A percentile compares a stretch with the other conserved stretches of the same genome.
These are phyloP conservation scores for Phaeosphaeria sp. DNA, from an alignment of 2,329 filamentous ascomycete species.

Conservation along the genomic window DNA sequence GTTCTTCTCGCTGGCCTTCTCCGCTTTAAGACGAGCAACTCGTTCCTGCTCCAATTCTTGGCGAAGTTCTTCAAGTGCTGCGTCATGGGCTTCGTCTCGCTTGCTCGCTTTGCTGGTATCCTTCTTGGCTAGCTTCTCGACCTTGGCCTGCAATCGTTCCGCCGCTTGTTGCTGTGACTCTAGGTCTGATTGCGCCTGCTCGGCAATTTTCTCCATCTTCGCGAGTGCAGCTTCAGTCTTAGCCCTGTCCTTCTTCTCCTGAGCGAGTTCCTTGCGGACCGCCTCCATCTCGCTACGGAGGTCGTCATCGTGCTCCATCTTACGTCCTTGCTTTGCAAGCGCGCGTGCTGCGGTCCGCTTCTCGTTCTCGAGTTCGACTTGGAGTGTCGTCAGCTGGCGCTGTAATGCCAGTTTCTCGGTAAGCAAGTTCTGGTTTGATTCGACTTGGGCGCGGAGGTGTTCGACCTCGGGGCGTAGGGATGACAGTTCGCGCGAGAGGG, in stretches of 20 bases:
- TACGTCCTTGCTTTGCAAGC: conserved; percentile 56
- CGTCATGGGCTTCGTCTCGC: conserved; percentile 40
- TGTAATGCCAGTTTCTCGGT: conserved; percentile 82
- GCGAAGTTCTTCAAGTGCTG: conserved; percentile 41
- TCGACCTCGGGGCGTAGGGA: conserved; percentile 67
- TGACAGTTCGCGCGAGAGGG: conserved; percentile 66
- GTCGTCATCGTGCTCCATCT: conserved; percentile 58
- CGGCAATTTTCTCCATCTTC: conserved; percentile 45
- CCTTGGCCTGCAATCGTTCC: conserved; percentile 40
- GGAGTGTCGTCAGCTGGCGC: conserved; percentile 76
- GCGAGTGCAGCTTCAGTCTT: conserved; percentile 48
- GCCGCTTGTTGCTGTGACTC: conserved; percentile 39
- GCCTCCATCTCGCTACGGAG: conserved; percentile 53
- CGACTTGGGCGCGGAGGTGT: conserved; percentile 65
- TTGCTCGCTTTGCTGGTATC: conserved; percentile 43
- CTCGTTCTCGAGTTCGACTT: conserved; percentile 84
- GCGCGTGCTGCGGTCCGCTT: conserved; percentile 72
- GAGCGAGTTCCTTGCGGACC: conserved; percentile 54
- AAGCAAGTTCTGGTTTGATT: conserved; percentile 70
- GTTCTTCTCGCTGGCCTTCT: conserved; percentile 44
- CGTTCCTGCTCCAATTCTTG: conserved; percentile 54
- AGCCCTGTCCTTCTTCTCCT: conserved; percentile 54
- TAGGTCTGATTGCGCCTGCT: conserved; percentile 40
- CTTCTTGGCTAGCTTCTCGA: conserved; percentile 43
- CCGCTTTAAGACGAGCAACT: conserved; percentile 33